A percentile compares a stretch with the other conserved stretches of the same genome.
These are phyloP conservation scores for Fusarium verrucosum DNA, from an alignment of 2,329 filamentous ascomycete species.

Conservation along the genomic window DNA sequence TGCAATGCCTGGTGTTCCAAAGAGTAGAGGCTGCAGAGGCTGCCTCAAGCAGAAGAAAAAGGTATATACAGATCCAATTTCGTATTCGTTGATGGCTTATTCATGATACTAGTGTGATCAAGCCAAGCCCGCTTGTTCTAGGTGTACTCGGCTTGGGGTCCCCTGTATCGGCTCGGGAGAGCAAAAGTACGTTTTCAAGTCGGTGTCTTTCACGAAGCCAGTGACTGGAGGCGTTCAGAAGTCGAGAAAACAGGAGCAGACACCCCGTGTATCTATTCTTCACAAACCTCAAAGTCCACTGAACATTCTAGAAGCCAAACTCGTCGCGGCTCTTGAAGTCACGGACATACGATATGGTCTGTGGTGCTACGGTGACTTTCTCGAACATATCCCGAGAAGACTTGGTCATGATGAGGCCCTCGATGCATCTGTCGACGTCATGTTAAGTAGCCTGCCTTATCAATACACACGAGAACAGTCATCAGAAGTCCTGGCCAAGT, in stretches of 20 bases:
- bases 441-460: slow-evolving; percentile 38
- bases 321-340: slow-evolving; percentile 47
- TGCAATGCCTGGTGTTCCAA: slow-evolving; percentile 61
- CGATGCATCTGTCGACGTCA: slow-evolving; percentile 48
- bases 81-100: background rate
- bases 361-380: slow-evolving; percentile 55
- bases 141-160: slow-evolving; percentile 57
- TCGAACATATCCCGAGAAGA: slow-evolving; percentile 54
- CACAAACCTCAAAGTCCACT: slow-evolving; percentile 9
- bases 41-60: slow-evolving; percentile 64
- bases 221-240: background rate
- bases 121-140: slow-evolving; percentile 53
- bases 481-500: slow-evolving; percentile 37
- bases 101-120: slow-evolving; percentile 55
- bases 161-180: slow-evolving; percentile 57
- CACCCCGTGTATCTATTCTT: background rate
- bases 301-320: slow-evolving; percentile 29
- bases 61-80: slow-evolving; percentile 44
- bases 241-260: background rate
- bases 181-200: slow-evolving; percentile 59
- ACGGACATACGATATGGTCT: slow-evolving; percentile 57
- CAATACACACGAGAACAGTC: slow-evolving; percentile 27
- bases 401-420: slow-evolving; percentile 56
- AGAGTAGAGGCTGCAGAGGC: slow-evolving; percentile 58
- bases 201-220: slow-evolving; percentile 38